phyloP scores from a whole-genome alignment of 2,329 filamentous ascomycete genomes.

The Magnaporthales sp. region DNA sequence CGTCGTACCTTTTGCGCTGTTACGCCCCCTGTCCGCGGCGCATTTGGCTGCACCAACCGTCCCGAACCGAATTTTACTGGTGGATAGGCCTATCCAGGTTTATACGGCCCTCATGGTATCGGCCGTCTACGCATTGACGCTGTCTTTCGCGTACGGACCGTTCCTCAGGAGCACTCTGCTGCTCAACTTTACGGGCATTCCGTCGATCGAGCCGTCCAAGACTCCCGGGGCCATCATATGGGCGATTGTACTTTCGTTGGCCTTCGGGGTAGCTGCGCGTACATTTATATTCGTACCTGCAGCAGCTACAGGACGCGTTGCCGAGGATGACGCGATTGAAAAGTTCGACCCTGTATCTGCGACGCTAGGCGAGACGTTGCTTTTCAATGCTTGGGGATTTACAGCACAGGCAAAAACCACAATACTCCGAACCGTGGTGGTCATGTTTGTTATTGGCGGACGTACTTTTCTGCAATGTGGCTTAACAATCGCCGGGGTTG shows the following conservation, averaged over 20 bases:
- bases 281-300: constrained; percentile 71
- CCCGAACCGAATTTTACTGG: constrained; percentile 55
- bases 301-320: constrained; percentile 40
- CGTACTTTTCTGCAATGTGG: constrained; percentile 57
- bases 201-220: constrained; percentile 47
- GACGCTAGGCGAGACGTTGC: constrained; percentile 59
- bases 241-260: constrained; percentile 28
- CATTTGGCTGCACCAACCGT: constrained; percentile 48
- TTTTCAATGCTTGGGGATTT: constrained; percentile 66
- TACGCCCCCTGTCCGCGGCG: constrained; percentile 57
- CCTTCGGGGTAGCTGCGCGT: constrained; percentile 61
- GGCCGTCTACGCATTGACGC: constrained; percentile 63
- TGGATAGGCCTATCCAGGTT: constrained; percentile 51
- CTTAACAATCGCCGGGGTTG: constrained; percentile 61
- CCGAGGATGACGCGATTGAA: constrained; percentile 38
- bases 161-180: constrained; percentile 67
- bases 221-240: constrained; percentile 48
- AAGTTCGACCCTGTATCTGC: constrained; percentile 58
- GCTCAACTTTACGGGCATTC: constrained; percentile 64
- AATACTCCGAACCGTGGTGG: constrained; percentile 53
- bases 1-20: constrained; percentile 64
- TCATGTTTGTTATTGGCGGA: constrained; percentile 46
- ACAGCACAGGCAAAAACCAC: constrained; percentile 52
- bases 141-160: constrained; percentile 61
- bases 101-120: constrained; percentile 62